Base-by-base conservation (phyloP, 345 rosid species). In the Lepidium africanum region DNA sequence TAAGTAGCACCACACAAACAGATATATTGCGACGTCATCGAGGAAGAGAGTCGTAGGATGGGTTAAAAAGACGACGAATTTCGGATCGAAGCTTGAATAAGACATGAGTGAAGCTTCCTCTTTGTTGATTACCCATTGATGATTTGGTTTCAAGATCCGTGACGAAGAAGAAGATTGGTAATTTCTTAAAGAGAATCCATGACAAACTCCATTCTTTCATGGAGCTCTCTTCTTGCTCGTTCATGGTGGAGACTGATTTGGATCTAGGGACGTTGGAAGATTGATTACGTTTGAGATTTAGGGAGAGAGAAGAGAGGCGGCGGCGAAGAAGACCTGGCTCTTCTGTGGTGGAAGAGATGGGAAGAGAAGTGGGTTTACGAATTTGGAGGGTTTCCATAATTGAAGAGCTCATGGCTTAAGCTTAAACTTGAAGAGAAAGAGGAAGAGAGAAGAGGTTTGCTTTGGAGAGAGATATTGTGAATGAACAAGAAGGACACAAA, bases 291-390 rank as follows among this genome's bases (percentile, higher is more conserved):
- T 73, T 41, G 47, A 86, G 65, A 10, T 63, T 74, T 21, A 89
- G 79, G 41, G 91, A 85, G 23, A 85, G 83, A 36, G 87, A 81
- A 21, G 97, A 92, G 49, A 87, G 86, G 48, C 94, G 80, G 50
- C 92, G 78, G 17, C 92, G 85, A 23, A 87, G 71, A 60, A 73
- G 46, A 16, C 78, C 79, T 1, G 60, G 72, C 15, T 49, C 62
- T 1, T 50, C 70, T 3, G 79, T 25, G 32, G 79, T 9, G 38
- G 70, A 81, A 17, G 89, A 83, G 64, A 84, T 79, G 0, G 89
- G 91, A 51, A 83, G 87, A 32, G 71, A 65, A 56, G 54, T 25
- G 19, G 75, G 61, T 72, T 63, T 68, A 19, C 71, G 81, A 57
- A 73, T 88, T 13, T 76, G 90, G 38, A 88, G 73, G 73, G 67